Evolutionary conservation across 495 filamentous ascomycete genomes (phyloP).

Genomic region (Hypoxylon lenormandii): DNA sequence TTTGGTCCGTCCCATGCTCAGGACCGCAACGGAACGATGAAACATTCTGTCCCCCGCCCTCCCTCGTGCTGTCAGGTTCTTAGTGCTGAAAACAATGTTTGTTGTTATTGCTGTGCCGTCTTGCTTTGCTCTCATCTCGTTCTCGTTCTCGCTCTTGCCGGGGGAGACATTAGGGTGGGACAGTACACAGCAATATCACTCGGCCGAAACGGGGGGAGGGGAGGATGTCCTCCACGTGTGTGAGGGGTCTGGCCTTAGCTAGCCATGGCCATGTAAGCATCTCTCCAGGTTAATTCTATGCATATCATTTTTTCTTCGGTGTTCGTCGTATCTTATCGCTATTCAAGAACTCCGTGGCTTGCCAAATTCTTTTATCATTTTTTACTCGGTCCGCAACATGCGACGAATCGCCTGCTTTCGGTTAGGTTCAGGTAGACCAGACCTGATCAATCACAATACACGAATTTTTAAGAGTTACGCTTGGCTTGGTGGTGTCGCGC

Average conservation of each 20-base stretch:
- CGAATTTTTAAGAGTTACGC: too few species aligned
- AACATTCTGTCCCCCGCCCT: conserved; percentile 1
- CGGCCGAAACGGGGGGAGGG: conserved; percentile 44
- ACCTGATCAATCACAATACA: too few species aligned
- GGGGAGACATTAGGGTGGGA: too few species aligned
- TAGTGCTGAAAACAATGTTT: conserved; percentile 1
- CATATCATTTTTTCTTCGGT: conserved; percentile 11
- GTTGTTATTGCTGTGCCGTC: too few species aligned
- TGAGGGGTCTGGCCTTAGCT: conserved; percentile 27
- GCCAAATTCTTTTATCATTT: too few species aligned
- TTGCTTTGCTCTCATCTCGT: background rate
- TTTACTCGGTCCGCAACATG: too few species aligned
- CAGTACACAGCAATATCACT: background rate
- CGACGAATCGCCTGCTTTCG: too few species aligned
- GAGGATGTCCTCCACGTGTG: conserved; percentile 14
- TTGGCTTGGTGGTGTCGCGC: too few species aligned
- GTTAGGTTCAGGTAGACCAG: too few species aligned
- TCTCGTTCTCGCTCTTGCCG: conserved; percentile 7
- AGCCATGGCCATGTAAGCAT: background rate
- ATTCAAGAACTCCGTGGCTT: background rate
- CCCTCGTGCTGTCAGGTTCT: conserved; percentile 2
- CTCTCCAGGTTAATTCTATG: conserved; percentile 29
- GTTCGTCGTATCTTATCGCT: conserved; percentile 25
- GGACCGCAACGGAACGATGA: conserved; percentile 33
- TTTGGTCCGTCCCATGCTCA: too few species aligned